phyloP scores from a whole-genome alignment of 1,284 basidiomycete genomes.

The Baeospora myosura region DNA sequence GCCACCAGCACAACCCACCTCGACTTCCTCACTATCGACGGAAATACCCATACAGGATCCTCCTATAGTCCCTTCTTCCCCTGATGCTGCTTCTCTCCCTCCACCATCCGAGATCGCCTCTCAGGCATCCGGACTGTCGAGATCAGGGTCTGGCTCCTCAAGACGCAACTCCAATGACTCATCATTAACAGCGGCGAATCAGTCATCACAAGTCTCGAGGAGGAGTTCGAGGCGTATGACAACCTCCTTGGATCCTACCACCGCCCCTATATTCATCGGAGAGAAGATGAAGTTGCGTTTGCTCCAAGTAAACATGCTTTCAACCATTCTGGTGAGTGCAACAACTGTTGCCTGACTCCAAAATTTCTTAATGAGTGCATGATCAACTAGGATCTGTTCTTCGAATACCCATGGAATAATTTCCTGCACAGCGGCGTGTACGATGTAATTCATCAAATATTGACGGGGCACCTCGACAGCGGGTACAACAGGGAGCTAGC shows the following conservation, averaged over 20 bases:
- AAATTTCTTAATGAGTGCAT: slow-evolving; percentile 2
- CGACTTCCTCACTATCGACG: too few relatives aligned
- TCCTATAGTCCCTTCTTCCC: background rate
- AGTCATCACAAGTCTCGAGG: background rate
- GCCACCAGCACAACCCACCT: slow-evolving; percentile 9
- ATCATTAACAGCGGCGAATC: background rate
- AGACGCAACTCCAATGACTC: too few relatives aligned
- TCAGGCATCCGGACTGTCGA: too few relatives aligned
- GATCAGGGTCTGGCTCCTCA: too few relatives aligned
- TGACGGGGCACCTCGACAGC: slow-evolving; percentile 77
- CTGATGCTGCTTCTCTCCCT: background rate
- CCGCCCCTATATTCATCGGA: slow-evolving; percentile 46
- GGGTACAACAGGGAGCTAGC: slow-evolving; percentile 78
- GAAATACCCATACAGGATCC: background rate
- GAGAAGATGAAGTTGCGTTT: slow-evolving; percentile 76
- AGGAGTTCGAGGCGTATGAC: background rate
- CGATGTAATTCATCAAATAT: slow-evolving; percentile 91
- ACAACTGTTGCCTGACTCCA: background rate
- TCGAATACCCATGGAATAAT: slow-evolving; percentile 96
- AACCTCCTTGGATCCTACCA: slow-evolving; percentile 18
- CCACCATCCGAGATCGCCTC: background rate
- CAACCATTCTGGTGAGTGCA: slow-evolving; percentile 65
- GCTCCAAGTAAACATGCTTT: slow-evolving; percentile 64
- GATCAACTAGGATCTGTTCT: slow-evolving; percentile 75
- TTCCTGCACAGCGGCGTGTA: slow-evolving; percentile 97